These are phyloP conservation scores for Naganishia kalamii DNA, from an alignment of 768 basidiomycete species.

Conservation along the genomic window DNA sequence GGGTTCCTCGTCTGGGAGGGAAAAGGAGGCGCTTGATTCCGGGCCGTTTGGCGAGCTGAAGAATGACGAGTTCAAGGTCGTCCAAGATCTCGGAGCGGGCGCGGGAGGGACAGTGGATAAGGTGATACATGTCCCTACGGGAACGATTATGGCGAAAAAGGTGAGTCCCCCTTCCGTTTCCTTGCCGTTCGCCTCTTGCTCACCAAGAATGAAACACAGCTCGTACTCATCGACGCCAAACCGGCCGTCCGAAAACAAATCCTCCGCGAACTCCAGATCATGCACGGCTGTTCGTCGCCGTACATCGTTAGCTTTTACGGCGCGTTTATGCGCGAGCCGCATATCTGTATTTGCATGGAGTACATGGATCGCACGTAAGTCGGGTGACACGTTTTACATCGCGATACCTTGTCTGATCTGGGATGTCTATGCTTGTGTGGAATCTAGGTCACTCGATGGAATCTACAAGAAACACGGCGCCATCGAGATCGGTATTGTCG, in stretches of 20 bases:
- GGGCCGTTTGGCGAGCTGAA: slow-evolving; percentile 52
- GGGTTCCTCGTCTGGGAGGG: not conserved
- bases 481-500: slow-evolving; percentile 86
- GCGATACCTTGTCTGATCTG: too few species aligned
- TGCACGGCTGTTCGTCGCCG: slow-evolving; percentile 90
- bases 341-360: slow-evolving; percentile 99
- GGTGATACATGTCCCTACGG: slow-evolving; percentile 84
- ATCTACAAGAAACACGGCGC: slow-evolving; percentile 95
- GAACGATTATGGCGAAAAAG: slow-evolving; percentile 96
- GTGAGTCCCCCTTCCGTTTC: slow-evolving; percentile 49
- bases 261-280: slow-evolving; percentile 92
- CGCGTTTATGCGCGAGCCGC: slow-evolving; percentile 91
- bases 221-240: slow-evolving; percentile 53
- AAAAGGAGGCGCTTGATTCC: not conserved
- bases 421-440: slow-evolving; percentile 1
- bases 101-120: slow-evolving; percentile 97
- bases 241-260: slow-evolving; percentile 96
- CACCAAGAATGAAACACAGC: slow-evolving; percentile 26
- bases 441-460: slow-evolving; percentile 72
- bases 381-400: too few species aligned
- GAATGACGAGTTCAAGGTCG: slow-evolving; percentile 82
- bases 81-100: slow-evolving; percentile 86
- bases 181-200: not conserved
- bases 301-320: slow-evolving; percentile 97
- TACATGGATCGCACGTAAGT: slow-evolving; percentile 51